These are phyloP conservation scores for Paxillus rubicundulus DNA, from an alignment of 768 basidiomycete genomes.

Conservation along the genomic window DNA sequence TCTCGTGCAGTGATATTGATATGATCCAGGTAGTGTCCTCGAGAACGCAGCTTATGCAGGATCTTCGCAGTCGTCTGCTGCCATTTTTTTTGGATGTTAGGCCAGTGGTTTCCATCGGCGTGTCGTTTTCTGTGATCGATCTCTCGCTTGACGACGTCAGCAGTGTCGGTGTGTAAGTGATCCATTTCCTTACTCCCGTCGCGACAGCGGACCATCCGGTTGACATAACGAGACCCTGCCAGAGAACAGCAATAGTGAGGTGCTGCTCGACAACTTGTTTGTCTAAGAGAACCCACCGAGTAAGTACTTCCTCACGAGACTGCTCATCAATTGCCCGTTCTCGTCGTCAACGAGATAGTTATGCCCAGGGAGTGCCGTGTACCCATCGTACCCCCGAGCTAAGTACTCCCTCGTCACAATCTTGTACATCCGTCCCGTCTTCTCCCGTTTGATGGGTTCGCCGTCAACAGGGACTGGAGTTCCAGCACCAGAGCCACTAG, in stretches of 20 bases:
- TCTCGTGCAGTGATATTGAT: constrained; percentile 61
- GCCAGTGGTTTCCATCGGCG: constrained; percentile 14
- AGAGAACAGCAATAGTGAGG: constrained; percentile 9
- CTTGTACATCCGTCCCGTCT: constrained; percentile 60
- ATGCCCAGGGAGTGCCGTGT: constrained; percentile 59
- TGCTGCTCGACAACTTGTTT: background rate
- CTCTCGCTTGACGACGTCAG: constrained; percentile 47
- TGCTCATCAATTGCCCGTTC: constrained; percentile 72
- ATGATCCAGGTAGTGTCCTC: constrained; percentile 54
- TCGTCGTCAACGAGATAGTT: constrained; percentile 81
- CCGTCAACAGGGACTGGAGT: constrained; percentile 41
- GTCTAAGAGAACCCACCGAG: constrained; percentile 49
- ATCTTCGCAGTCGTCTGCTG: constrained; percentile 42
- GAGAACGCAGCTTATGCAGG: constrained; percentile 46
- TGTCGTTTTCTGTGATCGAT: constrained; percentile 37
- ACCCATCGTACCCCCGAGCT: constrained; percentile 85
- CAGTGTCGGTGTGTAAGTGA: constrained; percentile 44
- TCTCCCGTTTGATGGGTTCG: constrained; percentile 53
- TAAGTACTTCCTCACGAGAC: constrained; percentile 79
- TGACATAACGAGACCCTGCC: constrained; percentile 72
- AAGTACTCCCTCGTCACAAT: constrained; percentile 88
- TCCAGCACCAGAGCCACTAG: constrained; percentile 19
- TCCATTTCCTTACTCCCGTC: constrained; percentile 27
- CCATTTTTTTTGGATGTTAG: constrained; percentile 44
- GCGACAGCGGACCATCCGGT: constrained; percentile 48